Evolutionary conservation across 2,329 filamentous ascomycete genomes (phyloP), one percentile per base, ranked within the genome.

Genomic region (Neophaeococcomyces aloes): DNA sequence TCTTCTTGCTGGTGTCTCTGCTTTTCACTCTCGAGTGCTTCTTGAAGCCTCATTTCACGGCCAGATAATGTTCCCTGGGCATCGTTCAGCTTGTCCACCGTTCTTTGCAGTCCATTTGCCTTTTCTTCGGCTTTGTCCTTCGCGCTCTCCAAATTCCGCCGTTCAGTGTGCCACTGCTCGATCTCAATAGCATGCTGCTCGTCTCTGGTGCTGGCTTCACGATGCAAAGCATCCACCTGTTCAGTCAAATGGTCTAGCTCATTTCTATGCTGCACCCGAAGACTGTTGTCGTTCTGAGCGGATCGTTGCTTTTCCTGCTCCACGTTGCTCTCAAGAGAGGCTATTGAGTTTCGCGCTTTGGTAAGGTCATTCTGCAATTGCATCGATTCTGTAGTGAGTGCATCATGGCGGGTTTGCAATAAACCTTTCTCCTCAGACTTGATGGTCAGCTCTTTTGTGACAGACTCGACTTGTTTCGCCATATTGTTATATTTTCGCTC

Each of bases 1-100:
- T 89, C 82, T 54, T 89, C 83, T 44, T 74, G 77, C 50, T 73
- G 72, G 56, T 91, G 80, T 18, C 83, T 78, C 49, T 85, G 75
- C 36, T 75, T 74, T 56, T 88, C 83, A 55, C 76, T 83, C 49
- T 81, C 72, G 10, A 87, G 68, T 3, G 78, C 77, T 55, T 80
- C 73, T 57, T 83, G 77, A 14, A 86, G 64, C 57, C 72, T 81
- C 17, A 69, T 69, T 55, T 86, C 82, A 57, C 81, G 82, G 49
- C 73, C 72, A 15, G 80, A 81, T 23, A 85, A 64, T 10, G 71
- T 77, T 13, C 80, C 78, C 57, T 86, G 81, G 1, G 73, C 69
- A 55, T 82, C 74, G 38, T 81, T 80, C 25, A 87, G 68, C 52
- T 73, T 77, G 49, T 84, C 78, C 46, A 88, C 79, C 0, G 80